Base-by-base conservation (phyloP, 257 asterid species). In the Nicotiana knightiana region DNA sequence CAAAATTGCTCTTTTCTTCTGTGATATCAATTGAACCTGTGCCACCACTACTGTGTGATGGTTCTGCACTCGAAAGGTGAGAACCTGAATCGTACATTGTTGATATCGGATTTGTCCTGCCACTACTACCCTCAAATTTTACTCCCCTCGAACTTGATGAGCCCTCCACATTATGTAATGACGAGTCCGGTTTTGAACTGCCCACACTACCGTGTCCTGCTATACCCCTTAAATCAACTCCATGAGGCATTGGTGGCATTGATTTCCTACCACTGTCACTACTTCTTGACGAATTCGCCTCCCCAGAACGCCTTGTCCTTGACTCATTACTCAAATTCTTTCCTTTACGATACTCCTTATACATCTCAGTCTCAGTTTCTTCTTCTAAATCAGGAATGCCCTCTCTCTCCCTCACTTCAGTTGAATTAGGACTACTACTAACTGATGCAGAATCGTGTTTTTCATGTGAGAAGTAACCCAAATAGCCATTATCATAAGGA, bases 381-480 rank as follows among this genome's bases (percentile, higher is more conserved):
- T 96, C 99, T 87, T 96, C 99, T 90, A 96, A 87, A 82, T 96
- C 98, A 79, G 99, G 99, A 84, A 96, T 96, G 63, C 99, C 99
- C 82, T 96, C 98, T 58, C 97, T 93, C 90, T 89, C 92, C 89
- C 99, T 94, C 88, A 94, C 97, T 87, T 93, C 98, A 70, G 58
- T 86, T 9, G 97, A 96, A 93, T 93, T 95, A 7, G 99, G 99
- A 85, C 98, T 96, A 87, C 97, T 92, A 26, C 82, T 82, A 65
- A 81, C 83, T 13, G 98, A 91, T 71, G 88, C 89, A 58, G 87
- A 85, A 2, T 89, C 94, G 58, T 84, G 81, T 59, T 88, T 83
- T 66, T 81, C 86, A 65, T 88, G 82, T 5, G 91, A 71, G 46
- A 85, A 89, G 81, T 88, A 90, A 17, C 84, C 87, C 16, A 83